Evolutionary conservation across 257 asterid species (phyloP).

Genomic region (Leonotis leonurus): DNA sequence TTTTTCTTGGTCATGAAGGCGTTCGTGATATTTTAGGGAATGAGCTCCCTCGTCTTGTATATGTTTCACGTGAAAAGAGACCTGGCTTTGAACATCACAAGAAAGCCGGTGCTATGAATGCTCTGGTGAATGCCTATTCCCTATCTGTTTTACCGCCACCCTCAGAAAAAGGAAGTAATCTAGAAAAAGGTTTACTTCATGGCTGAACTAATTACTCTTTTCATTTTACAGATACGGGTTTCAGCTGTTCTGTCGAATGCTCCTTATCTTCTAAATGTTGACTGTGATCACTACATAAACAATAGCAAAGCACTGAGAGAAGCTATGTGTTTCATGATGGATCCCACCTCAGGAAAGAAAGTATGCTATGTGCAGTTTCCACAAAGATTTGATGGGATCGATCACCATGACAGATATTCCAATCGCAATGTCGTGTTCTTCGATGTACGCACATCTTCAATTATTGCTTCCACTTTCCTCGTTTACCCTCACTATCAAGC

Average conservation of each 20-base stretch:
- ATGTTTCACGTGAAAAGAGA: constrained; percentile 93
- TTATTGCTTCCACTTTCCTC: background rate
- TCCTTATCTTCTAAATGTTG: constrained; percentile 79
- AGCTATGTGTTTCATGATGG: constrained; percentile 98
- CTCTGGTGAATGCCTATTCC: constrained; percentile 46
- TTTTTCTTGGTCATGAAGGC: constrained; percentile 73
- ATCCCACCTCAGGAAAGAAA: constrained; percentile 82
- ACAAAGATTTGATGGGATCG: constrained; percentile 90
- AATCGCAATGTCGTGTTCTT: constrained; percentile 84
- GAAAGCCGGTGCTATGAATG: constrained; percentile 95
- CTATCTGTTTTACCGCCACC: background rate
- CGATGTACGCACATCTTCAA: constrained; percentile 50
- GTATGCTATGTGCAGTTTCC: constrained; percentile 93
- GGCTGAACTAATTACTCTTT: background rate
- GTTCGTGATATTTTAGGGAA: constrained; percentile 61
- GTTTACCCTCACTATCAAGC: background rate
- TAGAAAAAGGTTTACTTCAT: background rate
- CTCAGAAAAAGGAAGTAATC: background rate
- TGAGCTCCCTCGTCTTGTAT: constrained; percentile 61
- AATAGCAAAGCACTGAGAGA: constrained; percentile 89
- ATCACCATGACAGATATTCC: constrained; percentile 80
- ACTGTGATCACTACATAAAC: constrained; percentile 92
- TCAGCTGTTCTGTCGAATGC: constrained; percentile 94
- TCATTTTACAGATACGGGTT: constrained; percentile 57
- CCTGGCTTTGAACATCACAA: constrained; percentile 91